Base-by-base conservation (phyloP, 164 flowering plant species). In the Piper betle region DNA sequence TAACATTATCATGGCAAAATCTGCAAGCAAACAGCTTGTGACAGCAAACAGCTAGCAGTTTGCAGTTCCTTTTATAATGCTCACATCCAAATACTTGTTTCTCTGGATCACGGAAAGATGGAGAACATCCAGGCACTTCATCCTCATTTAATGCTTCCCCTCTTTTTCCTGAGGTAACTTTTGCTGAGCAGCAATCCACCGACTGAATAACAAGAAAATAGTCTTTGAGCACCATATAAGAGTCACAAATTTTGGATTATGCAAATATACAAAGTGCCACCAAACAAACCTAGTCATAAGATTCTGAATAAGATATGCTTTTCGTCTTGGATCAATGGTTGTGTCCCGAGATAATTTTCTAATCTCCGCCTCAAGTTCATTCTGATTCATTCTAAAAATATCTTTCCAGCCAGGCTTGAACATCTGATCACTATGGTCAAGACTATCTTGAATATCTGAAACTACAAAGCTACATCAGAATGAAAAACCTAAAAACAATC, bases 401-500 rank as follows among this genome's bases (percentile, higher is more conserved):
- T 89, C 96, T 70, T 87, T 87, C 96, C 98, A 92, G 4, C 98
- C 98, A 65, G 96, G 95, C 81, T 89, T 89, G 74, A 91, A 89
- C 66, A 80, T 83, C 55, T 73, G 74, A 72, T 85, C 88, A 68
- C 69, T 72, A 41, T 70, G 80, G 61, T 87, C 93, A 66, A 79
- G 42, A 59, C 78, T 74, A 68, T 82, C 96, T 56, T 73, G 80
- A 37, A 67, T 37, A 71, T 77, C 80, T 46, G 73, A 48, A 54
- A 38, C 39, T 18, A 9, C 6, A 46, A 40, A 40, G 54, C 15
- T 11, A 16, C 41, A 38, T 37, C 20, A 46, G 50, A 46, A 46
- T 46, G 11, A 46, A 10, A 12, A 46, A 2, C 10, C 10, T 10
- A 46, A 46, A n/a, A 10, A 46, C 9, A 10, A 15, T 15, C 50